Evolutionary conservation across 2,329 filamentous ascomycete genomes (phyloP), one percentile per base, ranked within the genome.

Genomic region (Triangularia verruculosa): DNA sequence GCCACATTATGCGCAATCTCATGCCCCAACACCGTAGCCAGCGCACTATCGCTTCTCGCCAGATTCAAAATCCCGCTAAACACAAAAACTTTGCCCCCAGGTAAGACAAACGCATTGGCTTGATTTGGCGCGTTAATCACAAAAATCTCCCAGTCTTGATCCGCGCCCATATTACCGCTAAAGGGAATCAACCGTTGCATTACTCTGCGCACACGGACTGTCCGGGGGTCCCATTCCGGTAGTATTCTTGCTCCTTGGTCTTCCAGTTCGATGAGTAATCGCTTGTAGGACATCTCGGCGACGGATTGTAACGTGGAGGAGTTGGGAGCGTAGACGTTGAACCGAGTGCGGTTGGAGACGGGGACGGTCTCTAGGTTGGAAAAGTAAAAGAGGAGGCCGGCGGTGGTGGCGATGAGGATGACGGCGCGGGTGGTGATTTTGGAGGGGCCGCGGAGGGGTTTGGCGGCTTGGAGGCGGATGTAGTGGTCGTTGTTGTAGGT

Each of bases 51-150:
- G 70, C 80, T 86, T 59, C 81, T 73, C 64, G 88, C 89, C 22
- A 92, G 78, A n/a, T 83, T 81, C 61, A 93, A 75, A 30, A 94
- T 86, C 39, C 91, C 90, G 67, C 86, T 89, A 72, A 87, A 89
- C 1, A 94, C 90, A 72, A 93, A 93, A 0, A 94, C 90, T 70
- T 93, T 92, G 24, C 90, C 90, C 4, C 87, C 90, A 0, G 91
- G 90, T 5, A 92, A 82, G 1, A 94, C 90, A 71, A 93, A 92
- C 0, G 91, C 91, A 70, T 94, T 94, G 2, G 66, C 68, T 22
- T 62, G 66, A 82, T 79, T 67, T 20, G 80, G 79, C 64, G 88
- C 87, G n/a, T 91, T 83, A 70, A 94, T 92, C 6, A 94, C 90
- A 70, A 83, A 80, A 3, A 93, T 82, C 76, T 92, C 88, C 90